phyloP scores from a whole-genome alignment of 345 rosid genomes.

The Salix exigua region DNA sequence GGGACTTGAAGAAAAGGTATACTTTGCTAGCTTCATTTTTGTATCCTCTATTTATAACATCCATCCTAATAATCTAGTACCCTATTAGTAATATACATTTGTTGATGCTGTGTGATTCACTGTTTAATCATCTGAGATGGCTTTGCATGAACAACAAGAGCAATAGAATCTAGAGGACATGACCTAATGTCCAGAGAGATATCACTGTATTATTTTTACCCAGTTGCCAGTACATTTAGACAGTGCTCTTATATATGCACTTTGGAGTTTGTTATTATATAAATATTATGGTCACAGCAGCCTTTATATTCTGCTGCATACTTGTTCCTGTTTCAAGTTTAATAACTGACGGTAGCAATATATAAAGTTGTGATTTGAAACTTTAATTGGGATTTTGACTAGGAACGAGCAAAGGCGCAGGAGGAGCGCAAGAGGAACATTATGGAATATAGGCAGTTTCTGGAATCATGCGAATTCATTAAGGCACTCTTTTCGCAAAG shows the following conservation, averaged over 20 bases:
- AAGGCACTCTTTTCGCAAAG: constrained; percentile 45
- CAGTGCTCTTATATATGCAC: too few species aligned
- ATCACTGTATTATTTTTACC: too few species aligned
- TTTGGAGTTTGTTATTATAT: too few species aligned
- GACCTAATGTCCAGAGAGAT: background rate
- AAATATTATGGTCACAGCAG: background rate
- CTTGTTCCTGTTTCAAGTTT: background rate
- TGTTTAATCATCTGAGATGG: too few species aligned
- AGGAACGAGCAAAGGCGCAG: constrained; percentile 69
- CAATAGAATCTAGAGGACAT: background rate
- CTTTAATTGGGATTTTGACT: constrained; percentile 24
- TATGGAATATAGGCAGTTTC: constrained; percentile 63
- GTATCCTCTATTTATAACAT: background rate
- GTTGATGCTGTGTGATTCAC: too few species aligned
- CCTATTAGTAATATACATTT: background rate
- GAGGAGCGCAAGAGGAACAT: constrained; percentile 77
- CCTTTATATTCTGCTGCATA: background rate
- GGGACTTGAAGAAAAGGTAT: constrained; percentile 73
- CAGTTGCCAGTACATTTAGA: too few species aligned
- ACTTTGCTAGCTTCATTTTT: constrained; percentile 1
- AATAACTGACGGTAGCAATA: background rate
- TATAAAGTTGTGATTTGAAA: background rate
- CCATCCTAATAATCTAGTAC: background rate
- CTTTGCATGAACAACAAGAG: background rate
- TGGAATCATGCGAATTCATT: constrained; percentile 88